phyloP scores from a whole-genome alignment of 2,329 filamentous ascomycete species.

The Diaporthe batatas region DNA sequence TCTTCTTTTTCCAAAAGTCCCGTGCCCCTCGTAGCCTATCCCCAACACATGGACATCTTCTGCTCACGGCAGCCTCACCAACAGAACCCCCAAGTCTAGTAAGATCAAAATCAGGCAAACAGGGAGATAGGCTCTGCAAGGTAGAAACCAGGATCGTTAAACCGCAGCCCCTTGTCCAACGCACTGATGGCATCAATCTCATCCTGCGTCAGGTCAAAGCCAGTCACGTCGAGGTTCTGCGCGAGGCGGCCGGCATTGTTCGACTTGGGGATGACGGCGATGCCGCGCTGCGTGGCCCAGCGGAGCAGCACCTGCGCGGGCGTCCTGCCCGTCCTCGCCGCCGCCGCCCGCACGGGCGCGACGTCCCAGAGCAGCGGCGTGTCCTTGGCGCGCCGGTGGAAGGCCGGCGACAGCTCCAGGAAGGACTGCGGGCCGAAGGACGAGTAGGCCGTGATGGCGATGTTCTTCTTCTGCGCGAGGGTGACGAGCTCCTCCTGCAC shows the following conservation, averaged over 20 bases:
- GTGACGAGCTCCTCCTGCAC: conserved; percentile 4
- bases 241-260: conserved; percentile 4
- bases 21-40: neutral
- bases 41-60: neutral
- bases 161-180: conserved; percentile 2
- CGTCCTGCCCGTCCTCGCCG: conserved; percentile 6
- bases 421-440: conserved; percentile 6
- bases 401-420: conserved; percentile 9
- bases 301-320: conserved; percentile 1
- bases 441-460: conserved; percentile 8
- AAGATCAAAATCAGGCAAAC: neutral
- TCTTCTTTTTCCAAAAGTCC: too few species aligned
- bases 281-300: conserved; percentile 2
- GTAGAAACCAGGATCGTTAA: neutral
- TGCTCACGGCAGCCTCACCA: neutral
- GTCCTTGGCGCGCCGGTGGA: neutral
- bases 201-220: conserved; percentile 3
- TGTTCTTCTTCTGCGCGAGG: neutral
- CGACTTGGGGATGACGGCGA: conserved; percentile 1
- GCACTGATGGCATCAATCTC: neutral
- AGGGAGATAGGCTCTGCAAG: neutral
- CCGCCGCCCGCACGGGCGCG: neutral
- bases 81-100: neutral
- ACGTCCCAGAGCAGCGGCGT: conserved; percentile 4
- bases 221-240: neutral